Base-by-base conservation (phyloP, 139 green algal genomes). In the Chlorella sp. region DNA sequence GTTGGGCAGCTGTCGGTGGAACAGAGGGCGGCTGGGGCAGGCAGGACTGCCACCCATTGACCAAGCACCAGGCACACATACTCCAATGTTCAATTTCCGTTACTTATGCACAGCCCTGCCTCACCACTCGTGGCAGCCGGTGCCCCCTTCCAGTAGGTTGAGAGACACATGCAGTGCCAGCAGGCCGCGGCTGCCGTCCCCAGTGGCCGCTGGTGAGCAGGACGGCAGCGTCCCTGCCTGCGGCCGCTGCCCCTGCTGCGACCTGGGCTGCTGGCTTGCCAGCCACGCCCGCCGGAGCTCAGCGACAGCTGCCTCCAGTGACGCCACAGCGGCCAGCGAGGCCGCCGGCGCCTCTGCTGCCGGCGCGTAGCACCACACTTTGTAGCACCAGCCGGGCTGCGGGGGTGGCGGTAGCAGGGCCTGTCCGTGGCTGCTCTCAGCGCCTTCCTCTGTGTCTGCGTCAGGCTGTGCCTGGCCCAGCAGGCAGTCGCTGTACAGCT, bases 111-210 rank as follows among this genome's bases (percentile, higher is more conserved):
- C 63, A 69, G 63, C 63, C 6, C 12, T 23, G 51, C 15, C 63
- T 69, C 63, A 69, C 63, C 51, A 60, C 15, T 60, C 92, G 83
- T 93, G 89, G 74, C 91, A 95, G 0, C 95, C 95, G 0, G 95
- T 98, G 39, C 87, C 87, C 28, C 94, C 95, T 30, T 88, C 88
- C 41, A 97, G 83, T 74, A 97, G 69, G 76, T 98, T 93, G 21
- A 79, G 41, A 0, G 86, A 90, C 18, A 88, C 25, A 6, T 80
- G 84, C 65, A 96, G 73, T 21, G 75, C 92, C 36, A 93, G 71
- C 82, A 89, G 75, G 17, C 89, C 90, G 62, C 44, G 67, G 23
- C 32, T 36, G 11, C n/a, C 47, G 18, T 69, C 67, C 21, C 80
- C 51, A 11, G 18, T 16, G 9, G 51, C 32, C 4, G 30, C 74